Percentiles rank a stretch among this genome's conserved stretches.
These are phyloP conservation scores for Xerocomus subilludens DNA, from an alignment of 1,284 basidiomycete genomes.

Conservation along the genomic window DNA sequence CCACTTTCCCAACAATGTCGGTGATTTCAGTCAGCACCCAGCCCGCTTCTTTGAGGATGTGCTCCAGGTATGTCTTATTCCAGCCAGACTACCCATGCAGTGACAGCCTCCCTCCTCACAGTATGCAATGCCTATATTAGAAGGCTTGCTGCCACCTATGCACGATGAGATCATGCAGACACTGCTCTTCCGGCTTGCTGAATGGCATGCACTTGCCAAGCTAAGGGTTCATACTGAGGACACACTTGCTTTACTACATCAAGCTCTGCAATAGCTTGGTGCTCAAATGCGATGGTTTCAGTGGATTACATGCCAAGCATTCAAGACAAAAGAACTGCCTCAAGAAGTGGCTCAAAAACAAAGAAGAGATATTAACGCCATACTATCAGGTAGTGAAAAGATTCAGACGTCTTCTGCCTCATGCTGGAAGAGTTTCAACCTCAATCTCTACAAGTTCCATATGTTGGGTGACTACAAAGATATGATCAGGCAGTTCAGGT, in stretches of 20 bases:
- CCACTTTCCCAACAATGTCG: too few species aligned
- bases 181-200: neutral
- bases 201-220: constrained; percentile 3
- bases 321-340: too few species aligned
- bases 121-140: neutral
- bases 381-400: neutral
- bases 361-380: neutral
- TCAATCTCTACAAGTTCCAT: constrained; percentile 2
- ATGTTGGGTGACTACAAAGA: neutral
- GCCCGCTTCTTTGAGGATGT: constrained; percentile 21
- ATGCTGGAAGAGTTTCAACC: too few species aligned
- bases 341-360: too few species aligned
- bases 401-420: neutral
- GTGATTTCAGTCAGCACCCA: too few species aligned
- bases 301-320: too few species aligned
- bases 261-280: neutral
- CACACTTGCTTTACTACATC: too few species aligned
- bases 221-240: neutral
- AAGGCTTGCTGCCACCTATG: neutral
- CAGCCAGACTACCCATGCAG: too few species aligned
- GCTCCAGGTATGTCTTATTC: neutral
- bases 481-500: constrained; percentile 9
- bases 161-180: neutral
- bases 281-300: too few species aligned
- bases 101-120: neutral